Base-by-base conservation (phyloP, 2,329 filamentous ascomycete species). In the Sporothrix euskadiensis region DNA sequence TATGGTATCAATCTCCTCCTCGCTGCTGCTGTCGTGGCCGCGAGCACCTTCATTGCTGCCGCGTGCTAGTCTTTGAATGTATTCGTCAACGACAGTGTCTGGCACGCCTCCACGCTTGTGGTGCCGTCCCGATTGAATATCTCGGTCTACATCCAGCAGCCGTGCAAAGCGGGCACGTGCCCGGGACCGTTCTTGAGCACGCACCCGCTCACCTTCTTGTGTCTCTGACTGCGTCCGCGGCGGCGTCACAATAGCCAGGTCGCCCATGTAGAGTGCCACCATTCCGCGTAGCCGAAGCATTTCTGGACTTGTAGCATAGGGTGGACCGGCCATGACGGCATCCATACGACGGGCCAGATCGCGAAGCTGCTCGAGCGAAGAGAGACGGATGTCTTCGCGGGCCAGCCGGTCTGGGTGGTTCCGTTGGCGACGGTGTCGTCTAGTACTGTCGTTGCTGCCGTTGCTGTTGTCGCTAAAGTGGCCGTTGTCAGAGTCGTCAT, bases 221-320 rank as follows among this genome's bases (percentile, higher is more conserved):
- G 76, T 54, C 30, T 76, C 74, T 19, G 77, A 76, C 14, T 75
- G 71, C 26, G 78, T 76, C 30, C 77, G 74, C 39, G 82, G 77
- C n/a, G 79, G 76, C 54, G 79, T 77, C 0, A 85, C 84, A 30
- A 90, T 78, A 35, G 83, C 79, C 52, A 97, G 82, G 80, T 97
- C 93, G 7, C 87, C 91, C 19, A 93, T 84, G 85, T 93, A 97
- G 19, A 96, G 83, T 0, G 89, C 88, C 6, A 94, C 82, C 87
- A 94, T 93, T 9, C 88, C 94, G 70, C 93, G 86, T 32, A 97
- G 83, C 66, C 91, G 85, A 63, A 94, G 83, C 74, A 97, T 83
- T 74, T 90, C 88, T 4, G 84, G 81, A 77, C 90, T 90, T 73
- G 90, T 89, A 41, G 89, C 89, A 78, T 90, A 97, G 0, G 93